Evolutionary conservation across 2,329 filamentous ascomycete genomes (phyloP), one percentile per base, ranked within the genome.

Genomic region (Aaosphaeria arxii): DNA sequence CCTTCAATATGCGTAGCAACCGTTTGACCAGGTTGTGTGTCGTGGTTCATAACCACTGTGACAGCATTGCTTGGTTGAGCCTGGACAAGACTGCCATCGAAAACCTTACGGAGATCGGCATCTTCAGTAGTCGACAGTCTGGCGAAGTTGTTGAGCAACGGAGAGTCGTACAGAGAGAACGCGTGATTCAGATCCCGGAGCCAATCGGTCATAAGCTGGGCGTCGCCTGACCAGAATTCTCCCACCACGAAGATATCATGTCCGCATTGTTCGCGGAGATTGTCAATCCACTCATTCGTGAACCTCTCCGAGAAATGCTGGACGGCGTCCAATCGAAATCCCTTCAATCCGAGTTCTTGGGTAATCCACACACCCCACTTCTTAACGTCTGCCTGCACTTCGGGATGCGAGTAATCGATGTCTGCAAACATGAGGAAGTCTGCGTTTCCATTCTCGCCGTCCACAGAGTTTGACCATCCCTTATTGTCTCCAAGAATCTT

Each of bases 341-440:
- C 86, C 51, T 78, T 76, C 7, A 89, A 71, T 0, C 80, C 79
- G 0, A 88, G 62, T 50, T 84, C 74, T 5, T 79, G 71, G 1
- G 79, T 77, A 48, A 90, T 75, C 87, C 87, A 90, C 4, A 78
- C 71, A 2, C 82, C 83, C 87, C 86, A 89, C 44, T 77, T 74
- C 46, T 68, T 73, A 4, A 88, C 77, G 54, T 89, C 87, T 4
- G 77, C 66, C 32, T 77, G 74, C 7, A 89, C 86, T 55, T 87
- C 85, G 0, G 66, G 67, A 44, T 70, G 65, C 28, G 62, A 63
- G 63, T 86, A 86, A 65, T 89, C 85, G 36, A 89, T 66, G 63
- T 89, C 83, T 5, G 83, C 82, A 56, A 87, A 88, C 83, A 89
- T 88, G 66, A 89, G 76, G 60, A 84, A 88, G 64, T 85, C 82